A percentile compares a stretch with the other conserved stretches of the same genome.
Conservation (phyloP, 2,329 filamentous ascomycete species). For the Scedosporium boydii region DNA sequence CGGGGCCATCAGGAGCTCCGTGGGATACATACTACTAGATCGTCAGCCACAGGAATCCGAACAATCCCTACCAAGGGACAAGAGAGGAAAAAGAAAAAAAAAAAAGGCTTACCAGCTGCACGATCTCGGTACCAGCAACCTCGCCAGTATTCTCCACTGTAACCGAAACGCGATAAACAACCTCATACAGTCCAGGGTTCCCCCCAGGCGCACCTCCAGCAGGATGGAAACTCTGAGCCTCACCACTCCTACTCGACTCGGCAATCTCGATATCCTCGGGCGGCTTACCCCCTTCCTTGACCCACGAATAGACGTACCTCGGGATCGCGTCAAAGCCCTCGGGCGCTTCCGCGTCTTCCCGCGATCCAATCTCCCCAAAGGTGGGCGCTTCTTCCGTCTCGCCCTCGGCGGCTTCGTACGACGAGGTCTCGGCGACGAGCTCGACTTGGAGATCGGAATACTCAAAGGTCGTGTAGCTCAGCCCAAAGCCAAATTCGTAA, state of each 20-base stretch:
- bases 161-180: conserved; percentile 1
- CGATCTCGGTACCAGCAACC: background rate
- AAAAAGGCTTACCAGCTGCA: conserved; percentile 2
- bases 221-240: background rate
- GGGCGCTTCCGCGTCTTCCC: background rate
- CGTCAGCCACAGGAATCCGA: too few species aligned
- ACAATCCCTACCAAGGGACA: too few species aligned
- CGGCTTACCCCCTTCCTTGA: background rate
- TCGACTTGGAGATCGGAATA: conserved; percentile 22
- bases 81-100: background rate
- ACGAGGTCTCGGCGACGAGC: background rate
- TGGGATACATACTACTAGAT: background rate
- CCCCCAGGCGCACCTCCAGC: conserved; percentile 1
- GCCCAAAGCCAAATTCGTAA: conserved; percentile 70
- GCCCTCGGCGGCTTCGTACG: background rate
- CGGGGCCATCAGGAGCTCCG: background rate
- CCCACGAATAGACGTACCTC: conserved; percentile 2
- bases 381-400: conserved; percentile 9
- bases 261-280: background rate
- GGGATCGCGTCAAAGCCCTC: background rate
- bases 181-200: conserved; percentile 2
- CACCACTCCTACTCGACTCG: background rate
- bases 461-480: conserved; percentile 63
- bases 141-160: conserved; percentile 3
- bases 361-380: background rate